A percentile compares a stretch with the other conserved stretches of the same genome.
Evolutionary conservation across 495 filamentous ascomycete genomes (phyloP).

Genomic region (Podospora pseudopauciseta): DNA sequence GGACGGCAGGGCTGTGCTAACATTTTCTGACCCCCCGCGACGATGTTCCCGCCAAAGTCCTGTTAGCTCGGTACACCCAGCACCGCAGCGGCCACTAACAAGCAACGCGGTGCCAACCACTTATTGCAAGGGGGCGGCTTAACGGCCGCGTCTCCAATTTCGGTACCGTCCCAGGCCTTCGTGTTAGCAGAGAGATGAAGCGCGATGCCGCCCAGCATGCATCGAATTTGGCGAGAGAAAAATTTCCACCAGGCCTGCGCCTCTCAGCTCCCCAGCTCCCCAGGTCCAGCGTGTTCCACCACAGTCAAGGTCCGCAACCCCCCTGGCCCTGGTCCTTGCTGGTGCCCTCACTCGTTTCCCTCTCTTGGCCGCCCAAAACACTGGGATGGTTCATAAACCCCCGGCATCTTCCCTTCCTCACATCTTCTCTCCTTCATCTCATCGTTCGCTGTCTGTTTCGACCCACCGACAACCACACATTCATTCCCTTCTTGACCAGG

Average conservation of each 20-base stretch:
- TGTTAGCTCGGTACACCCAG: slow-evolving; percentile 17
- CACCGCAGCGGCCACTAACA: background rate
- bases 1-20: slow-evolving; percentile 3
- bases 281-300: background rate
- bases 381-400: slow-evolving; percentile 17
- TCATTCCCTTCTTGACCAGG: slow-evolving; percentile 41
- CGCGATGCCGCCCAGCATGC: background rate
- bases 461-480: slow-evolving; percentile 23
- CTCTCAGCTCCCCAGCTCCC: background rate
- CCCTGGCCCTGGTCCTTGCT: background rate
- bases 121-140: background rate
- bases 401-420: slow-evolving; percentile 11
- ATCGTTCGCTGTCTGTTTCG: slow-evolving; percentile 19
- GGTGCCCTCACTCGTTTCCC: background rate
- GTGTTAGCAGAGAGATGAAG: background rate
- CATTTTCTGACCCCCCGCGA: slow-evolving; percentile 7
- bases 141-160: background rate
- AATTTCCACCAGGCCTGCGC: background rate
- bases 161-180: slow-evolving; percentile 3
- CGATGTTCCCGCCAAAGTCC: slow-evolving; percentile 9
- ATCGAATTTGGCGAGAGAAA: background rate
- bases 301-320: background rate
- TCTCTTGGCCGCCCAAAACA: slow-evolving; percentile 13
- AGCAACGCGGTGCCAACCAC: background rate
- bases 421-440: slow-evolving; percentile 21